Conservation (phyloP, 2,329 filamentous ascomycete genomes). For the Dothidotthia symphoricarpi region DNA sequence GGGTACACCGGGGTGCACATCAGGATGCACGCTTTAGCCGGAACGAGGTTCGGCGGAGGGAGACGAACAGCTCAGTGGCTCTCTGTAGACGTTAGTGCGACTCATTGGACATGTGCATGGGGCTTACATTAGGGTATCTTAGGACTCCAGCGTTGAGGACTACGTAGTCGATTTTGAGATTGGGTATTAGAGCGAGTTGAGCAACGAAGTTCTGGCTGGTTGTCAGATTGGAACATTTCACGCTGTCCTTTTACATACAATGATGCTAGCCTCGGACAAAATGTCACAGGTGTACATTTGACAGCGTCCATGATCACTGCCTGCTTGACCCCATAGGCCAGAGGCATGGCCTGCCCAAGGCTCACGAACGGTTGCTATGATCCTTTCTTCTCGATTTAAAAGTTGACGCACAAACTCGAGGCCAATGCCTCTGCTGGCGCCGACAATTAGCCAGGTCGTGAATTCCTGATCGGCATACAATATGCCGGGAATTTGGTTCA, state of each 20-base stretch:
- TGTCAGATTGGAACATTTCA: too few relatives aligned
- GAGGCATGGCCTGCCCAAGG: conserved; percentile 42
- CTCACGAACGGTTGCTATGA: conserved; percentile 54
- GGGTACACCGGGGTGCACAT: conserved; percentile 15
- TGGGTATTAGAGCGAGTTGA: conserved; percentile 42
- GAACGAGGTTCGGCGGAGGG: conserved; percentile 19
- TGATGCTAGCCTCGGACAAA: conserved; percentile 53
- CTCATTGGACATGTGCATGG: conserved; percentile 7
- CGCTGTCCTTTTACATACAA: conserved; percentile 32
- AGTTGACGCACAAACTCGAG: conserved; percentile 55
- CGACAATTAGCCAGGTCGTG: conserved; percentile 50
- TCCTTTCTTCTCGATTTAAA: conserved; percentile 47
- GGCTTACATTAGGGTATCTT: conserved; percentile 56
- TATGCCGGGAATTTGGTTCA: conserved; percentile 47
- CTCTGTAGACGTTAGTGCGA: conserved; percentile 43
- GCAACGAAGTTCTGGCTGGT: conserved; percentile 44
- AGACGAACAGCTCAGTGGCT: conserved; percentile 51
- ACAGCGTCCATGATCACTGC: conserved; percentile 48
- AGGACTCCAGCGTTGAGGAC: conserved; percentile 59
- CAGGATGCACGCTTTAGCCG: conserved; percentile 23
- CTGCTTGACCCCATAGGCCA: conserved; percentile 43
- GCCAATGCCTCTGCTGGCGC: conserved; percentile 51
- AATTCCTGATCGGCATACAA: conserved; percentile 43
- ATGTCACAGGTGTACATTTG: conserved; percentile 55
- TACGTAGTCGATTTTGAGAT: conserved; percentile 52